Base-by-base conservation (phyloP, 1,139 yeast genomes). In the Kodamaea alishanica region DNA sequence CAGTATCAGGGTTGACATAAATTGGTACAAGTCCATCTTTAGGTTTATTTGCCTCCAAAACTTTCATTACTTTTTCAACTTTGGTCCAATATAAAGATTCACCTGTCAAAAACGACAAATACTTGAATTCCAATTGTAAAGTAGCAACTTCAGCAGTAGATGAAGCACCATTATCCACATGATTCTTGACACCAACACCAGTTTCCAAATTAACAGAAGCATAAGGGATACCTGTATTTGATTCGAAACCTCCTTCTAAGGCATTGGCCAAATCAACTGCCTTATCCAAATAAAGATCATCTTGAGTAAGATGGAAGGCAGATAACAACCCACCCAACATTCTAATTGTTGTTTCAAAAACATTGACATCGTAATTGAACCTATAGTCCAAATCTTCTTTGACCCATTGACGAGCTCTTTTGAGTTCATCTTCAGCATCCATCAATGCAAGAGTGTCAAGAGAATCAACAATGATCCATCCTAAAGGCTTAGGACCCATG, bases 401-500 rank as follows among this genome's bases (percentile, higher is more conserved):
- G 38, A 90, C 84, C 96, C 97, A 92, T 3, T 75, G 57, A 43
- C 77, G 74, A 6, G 95, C 94, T 32, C 77, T 70, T 25, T 61
- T 63, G 30, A 86, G 70, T 51, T 86, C 88, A 15, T 77, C 80
- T 7, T 74, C 65, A 37, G 88, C 75, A 26, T 78, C 89, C 96
- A 90, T 89, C 25, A 90, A 51, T 67, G 80, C 73, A 69, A 90
- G 64, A 0, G 97, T 86, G 55, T 92, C 97, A 40, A 92, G 62
- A 1, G 95, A 74, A 59, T 90, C 97, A 6, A 90, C 95, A 52
- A 90, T 83, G 60, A 90, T 86, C 97, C 97, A 90, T 2, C 98
- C 98, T 50, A 90, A 63, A 1, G 97, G 97, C 42, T 73, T 61
- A 6, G 81, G 81, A 1, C 88, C 90, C 89, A 88, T 84, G 54